These are phyloP conservation scores for Dendrocalamus sinicus DNA, from an alignment of 176 grass and related monocot genomes.

Conservation along the genomic window DNA sequence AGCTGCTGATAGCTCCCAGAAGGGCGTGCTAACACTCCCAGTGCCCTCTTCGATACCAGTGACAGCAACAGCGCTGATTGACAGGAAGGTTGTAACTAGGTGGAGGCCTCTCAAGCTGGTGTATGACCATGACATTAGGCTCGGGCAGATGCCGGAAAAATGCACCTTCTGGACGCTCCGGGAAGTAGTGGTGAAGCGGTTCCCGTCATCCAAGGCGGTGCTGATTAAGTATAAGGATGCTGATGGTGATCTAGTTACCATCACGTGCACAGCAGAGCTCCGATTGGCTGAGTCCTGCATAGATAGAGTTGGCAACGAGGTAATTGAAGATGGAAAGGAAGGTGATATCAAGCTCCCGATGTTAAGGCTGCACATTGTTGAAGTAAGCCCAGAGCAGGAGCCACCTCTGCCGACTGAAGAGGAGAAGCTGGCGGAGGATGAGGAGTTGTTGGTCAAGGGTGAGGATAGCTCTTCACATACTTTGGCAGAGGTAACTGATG, in stretches of 20 bases:
- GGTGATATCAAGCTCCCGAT: slow-evolving; percentile 54
- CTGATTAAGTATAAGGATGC: slow-evolving; percentile 93
- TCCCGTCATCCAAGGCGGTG: slow-evolving; percentile 88
- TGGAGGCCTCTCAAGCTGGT: slow-evolving; percentile 92
- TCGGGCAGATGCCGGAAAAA: slow-evolving; percentile 74
- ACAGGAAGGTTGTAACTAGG: slow-evolving; percentile 44
- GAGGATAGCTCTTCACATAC: slow-evolving; percentile 48
- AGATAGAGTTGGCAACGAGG: slow-evolving; percentile 37
- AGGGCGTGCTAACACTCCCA: background rate
- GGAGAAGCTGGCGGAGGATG: slow-evolving; percentile 59
- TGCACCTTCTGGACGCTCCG: slow-evolving; percentile 68
- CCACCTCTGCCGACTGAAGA: slow-evolving; percentile 62
- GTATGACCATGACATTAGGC: slow-evolving; percentile 94
- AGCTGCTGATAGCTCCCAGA: slow-evolving; percentile 29
- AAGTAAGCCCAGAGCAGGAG: slow-evolving; percentile 85
- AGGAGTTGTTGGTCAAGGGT: slow-evolving; percentile 53
- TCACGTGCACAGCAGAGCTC: slow-evolving; percentile 73
- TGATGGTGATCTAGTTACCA: slow-evolving; percentile 90
- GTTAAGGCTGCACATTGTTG: slow-evolving; percentile 81
- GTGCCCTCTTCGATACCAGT: slow-evolving; percentile 25
- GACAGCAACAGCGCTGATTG: slow-evolving; percentile 13
- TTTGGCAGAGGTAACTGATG: slow-evolving; percentile 35
- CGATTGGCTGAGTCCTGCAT: slow-evolving; percentile 73
- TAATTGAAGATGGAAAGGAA: slow-evolving; percentile 37
- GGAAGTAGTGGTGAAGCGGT: slow-evolving; percentile 70